Evolutionary conservation across 805 yeast genomes (phyloP), one percentile per base, ranked within the genome.

Genomic region (Candida quercuum): DNA sequence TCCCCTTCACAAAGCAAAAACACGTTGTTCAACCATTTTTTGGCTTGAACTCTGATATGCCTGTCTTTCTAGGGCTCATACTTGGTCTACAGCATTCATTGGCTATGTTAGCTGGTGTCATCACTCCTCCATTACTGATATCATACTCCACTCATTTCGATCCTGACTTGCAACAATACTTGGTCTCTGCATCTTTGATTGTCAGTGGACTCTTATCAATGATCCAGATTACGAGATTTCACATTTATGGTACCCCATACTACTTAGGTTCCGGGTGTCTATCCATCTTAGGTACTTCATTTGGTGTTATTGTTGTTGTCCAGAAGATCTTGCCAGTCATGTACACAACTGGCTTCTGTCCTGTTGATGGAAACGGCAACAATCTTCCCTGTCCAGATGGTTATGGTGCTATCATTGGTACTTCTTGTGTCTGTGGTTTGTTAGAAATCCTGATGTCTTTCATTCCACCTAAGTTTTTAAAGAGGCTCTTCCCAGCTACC

Each of bases 71-170:
- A 41, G 95, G 94, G 1, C 61, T 83, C 38, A 42, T 87, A 10
- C 70, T 88, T 30, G 96, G 96, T 13, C 70, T 88, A 44, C 96
- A 88, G 63, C 97, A 88, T 56, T 69, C 94, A 1, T 61, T 88
- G 48, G 79, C 96, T 20, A 87, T 88, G 96, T 66, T 88, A 63
- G 96, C 96, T 9, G 96, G 96, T 53, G 75, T 88, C 36, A 81
- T 84, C 29, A 70, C 93, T 10, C 95, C 96, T 4, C 91, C 95
- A 3, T 61, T 88, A 37, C 66, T 88, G 42, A 83, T 86, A 30
- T 67, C 88, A 1, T 54, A 67, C 15, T 60, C 74, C 16, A 87
- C 91, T n/a, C 69, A 81, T 54, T 69, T 89, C 35, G 64, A 63
- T 21, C 47, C 66, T 11, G 68, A 60, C 2, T 45, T 65, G 13